These are phyloP conservation scores for Teratosphaeria gauchensis DNA, from an alignment of 2,329 filamentous ascomycete species.

Conservation along the genomic window DNA sequence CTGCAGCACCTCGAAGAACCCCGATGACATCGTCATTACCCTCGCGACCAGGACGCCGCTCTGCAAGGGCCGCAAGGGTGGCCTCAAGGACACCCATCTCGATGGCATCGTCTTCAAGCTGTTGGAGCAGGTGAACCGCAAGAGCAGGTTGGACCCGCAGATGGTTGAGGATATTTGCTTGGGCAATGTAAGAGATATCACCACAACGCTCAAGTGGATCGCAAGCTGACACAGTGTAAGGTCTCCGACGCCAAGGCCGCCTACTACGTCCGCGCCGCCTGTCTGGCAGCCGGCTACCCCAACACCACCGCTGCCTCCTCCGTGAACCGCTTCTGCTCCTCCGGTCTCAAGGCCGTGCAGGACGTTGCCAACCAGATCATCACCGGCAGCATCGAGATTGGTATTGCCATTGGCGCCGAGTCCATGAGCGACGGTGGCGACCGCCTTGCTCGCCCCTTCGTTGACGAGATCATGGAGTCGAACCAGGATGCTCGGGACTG, in stretches of 20 bases:
- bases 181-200: constrained; percentile 60
- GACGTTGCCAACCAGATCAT: constrained; percentile 86
- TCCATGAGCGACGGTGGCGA: constrained; percentile 72
- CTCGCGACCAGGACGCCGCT: constrained; percentile 82
- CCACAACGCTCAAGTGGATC: not conserved
- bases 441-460: constrained; percentile 61
- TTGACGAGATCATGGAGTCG: constrained; percentile 59
- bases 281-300: constrained; percentile 85
- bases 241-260: constrained; percentile 77
- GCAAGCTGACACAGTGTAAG: constrained; percentile 32
- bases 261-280: constrained; percentile 82
- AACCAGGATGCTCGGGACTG: constrained; percentile 75
- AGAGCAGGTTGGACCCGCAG: constrained; percentile 23
- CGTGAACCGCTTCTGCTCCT: constrained; percentile 95
- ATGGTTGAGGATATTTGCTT: constrained; percentile 63
- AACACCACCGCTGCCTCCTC: constrained; percentile 75
- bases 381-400: constrained; percentile 71
- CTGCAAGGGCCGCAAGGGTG: constrained; percentile 75
- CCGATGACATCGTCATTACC: constrained; percentile 95
- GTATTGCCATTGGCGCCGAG: constrained; percentile 81
- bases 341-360: constrained; percentile 87
- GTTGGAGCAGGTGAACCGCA: constrained; percentile 50
- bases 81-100: constrained; percentile 86
- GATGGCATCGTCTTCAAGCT: constrained; percentile 80
- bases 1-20: constrained; percentile 48